These are phyloP conservation scores for Paramarasmius palmivorus DNA, from an alignment of 1,284 basidiomycete genomes.

Conservation along the genomic window DNA sequence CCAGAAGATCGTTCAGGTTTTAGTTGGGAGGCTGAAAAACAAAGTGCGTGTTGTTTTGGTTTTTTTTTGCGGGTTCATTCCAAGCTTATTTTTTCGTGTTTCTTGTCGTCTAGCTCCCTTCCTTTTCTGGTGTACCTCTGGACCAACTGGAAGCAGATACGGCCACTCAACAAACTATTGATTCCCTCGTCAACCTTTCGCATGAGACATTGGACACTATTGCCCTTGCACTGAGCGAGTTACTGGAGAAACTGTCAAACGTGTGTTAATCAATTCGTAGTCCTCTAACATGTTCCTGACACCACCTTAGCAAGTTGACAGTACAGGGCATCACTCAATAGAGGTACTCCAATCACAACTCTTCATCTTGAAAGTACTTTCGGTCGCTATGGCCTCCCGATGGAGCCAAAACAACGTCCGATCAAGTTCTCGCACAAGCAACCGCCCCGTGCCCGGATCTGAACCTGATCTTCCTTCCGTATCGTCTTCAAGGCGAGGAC, in stretches of 20 bases:
- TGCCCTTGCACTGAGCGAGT: slow-evolving; percentile 72
- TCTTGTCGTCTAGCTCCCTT: too few species aligned
- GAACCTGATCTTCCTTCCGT: slow-evolving; percentile 31
- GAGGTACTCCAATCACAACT: slow-evolving; percentile 89
- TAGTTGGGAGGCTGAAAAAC: slow-evolving; percentile 72
- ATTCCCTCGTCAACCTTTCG: slow-evolving; percentile 78
- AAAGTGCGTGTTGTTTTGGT: slow-evolving; percentile 46
- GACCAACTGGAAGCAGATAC: slow-evolving; percentile 75
- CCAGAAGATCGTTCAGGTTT: slow-evolving; percentile 69
- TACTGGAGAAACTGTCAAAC: slow-evolving; percentile 77
- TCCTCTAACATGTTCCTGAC: slow-evolving; percentile 7
- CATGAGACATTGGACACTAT: slow-evolving; percentile 77
- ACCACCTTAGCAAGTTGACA: slow-evolving; percentile 47
- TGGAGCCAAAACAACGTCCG: slow-evolving; percentile 52
- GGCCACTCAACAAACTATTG: slow-evolving; percentile 72
- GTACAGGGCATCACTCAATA: slow-evolving; percentile 53
- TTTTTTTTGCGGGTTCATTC: not conserved
- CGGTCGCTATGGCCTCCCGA: slow-evolving; percentile 76
- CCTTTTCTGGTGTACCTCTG: slow-evolving; percentile 75
- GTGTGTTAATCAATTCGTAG: slow-evolving; percentile 40
- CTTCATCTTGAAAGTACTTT: slow-evolving; percentile 84
- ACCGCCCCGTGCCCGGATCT: slow-evolving; percentile 30
- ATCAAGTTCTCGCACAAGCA: slow-evolving; percentile 42
- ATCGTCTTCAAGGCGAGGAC: slow-evolving; percentile 19
- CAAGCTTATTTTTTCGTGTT: not conserved